Evolutionary conservation across 164 flowering plant species (phyloP), one percentile per base, ranked within the genome.

Genomic region (Amborella trichopoda): DNA sequence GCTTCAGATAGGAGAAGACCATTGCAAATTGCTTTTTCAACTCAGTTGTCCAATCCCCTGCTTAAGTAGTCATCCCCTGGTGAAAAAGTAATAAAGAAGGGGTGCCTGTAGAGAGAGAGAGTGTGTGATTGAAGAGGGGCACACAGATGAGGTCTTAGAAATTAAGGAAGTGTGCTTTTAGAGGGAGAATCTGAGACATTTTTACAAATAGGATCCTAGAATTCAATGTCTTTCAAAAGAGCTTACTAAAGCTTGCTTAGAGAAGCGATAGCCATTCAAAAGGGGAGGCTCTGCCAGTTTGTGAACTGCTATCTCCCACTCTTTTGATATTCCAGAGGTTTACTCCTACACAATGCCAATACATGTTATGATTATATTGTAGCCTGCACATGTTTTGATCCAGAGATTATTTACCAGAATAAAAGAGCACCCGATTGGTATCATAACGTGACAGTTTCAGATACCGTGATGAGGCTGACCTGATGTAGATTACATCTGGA

Each of bases 221-320:
- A n/a, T n/a, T n/a, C n/a, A n/a, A n/a, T n/a, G n/a, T n/a, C n/a
- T n/a, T n/a, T n/a, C n/a, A n/a, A n/a, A n/a, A 8, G 45, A 41
- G 23, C 17, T 38, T 24, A 1, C 40, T 20, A 2, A 30, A 30
- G 13, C 23, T n/a, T n/a, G n/a, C n/a, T n/a, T n/a, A n/a, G n/a
- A n/a, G n/a, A n/a, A n/a, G n/a, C n/a, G n/a, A n/a, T 66, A 72
- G 88, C 99, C 99, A 93, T 39, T 93, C 99, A 62, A 93, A 93
- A 45, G 94, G 91, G 48, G 99, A 88, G 62, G 85, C 87, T 19
- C 77, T 85, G 99, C 48, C 99, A 93, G 59, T 93, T 94, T 26
- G 88, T 89, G 53, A 93, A 85, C 90, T 88, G 88, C 61, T 93
- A 93, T 28, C 85, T 95, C 28, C 99, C 99, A 61, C 99, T 85